These are phyloP conservation scores for Primulina tabacum DNA, from an alignment of 257 asterid species.

Conservation along the genomic window DNA sequence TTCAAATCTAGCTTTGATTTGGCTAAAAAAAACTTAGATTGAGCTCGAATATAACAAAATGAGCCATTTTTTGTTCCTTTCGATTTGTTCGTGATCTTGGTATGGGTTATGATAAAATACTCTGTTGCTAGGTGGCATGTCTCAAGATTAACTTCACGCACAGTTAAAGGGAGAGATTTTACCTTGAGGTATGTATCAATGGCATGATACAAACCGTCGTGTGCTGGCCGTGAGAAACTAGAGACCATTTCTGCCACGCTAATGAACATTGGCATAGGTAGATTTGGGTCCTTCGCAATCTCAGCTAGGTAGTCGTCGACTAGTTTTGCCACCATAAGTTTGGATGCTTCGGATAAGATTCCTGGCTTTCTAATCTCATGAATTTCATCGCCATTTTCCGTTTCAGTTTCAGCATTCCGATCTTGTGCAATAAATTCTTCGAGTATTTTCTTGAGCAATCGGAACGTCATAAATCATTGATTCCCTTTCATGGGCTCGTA, in stretches of 20 bases:
- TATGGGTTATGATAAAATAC: not conserved
- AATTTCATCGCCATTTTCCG: constrained; percentile 53
- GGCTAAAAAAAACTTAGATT: not conserved
- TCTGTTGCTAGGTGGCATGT: too few species aligned
- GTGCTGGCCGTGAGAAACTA: constrained; percentile 63
- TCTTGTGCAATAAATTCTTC: constrained; percentile 63
- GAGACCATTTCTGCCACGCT: constrained; percentile 78
- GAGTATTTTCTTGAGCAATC: constrained; percentile 56
- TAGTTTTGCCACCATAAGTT: constrained; percentile 92
- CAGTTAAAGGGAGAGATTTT: constrained; percentile 20
- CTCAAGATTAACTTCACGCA: not conserved
- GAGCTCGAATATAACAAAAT: not conserved
- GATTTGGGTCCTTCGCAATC: constrained; percentile 79
- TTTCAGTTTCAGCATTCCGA: constrained; percentile 35
- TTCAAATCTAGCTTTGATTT: not conserved
- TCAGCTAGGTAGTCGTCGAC: constrained; percentile 82
- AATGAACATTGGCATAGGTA: constrained; percentile 52
- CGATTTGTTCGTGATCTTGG: not conserved
- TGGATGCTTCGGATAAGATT: constrained; percentile 89
- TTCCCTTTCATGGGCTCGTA: constrained; percentile 54
- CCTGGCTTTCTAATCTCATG: constrained; percentile 69
- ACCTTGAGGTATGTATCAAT: constrained; percentile 86
- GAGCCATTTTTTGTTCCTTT: not conserved
- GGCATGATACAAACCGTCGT: constrained; percentile 81
- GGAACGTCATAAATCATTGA: constrained; percentile 50